phyloP scores from a whole-genome alignment of 441 rosid genomes.

The Gossypium lobatum region DNA sequence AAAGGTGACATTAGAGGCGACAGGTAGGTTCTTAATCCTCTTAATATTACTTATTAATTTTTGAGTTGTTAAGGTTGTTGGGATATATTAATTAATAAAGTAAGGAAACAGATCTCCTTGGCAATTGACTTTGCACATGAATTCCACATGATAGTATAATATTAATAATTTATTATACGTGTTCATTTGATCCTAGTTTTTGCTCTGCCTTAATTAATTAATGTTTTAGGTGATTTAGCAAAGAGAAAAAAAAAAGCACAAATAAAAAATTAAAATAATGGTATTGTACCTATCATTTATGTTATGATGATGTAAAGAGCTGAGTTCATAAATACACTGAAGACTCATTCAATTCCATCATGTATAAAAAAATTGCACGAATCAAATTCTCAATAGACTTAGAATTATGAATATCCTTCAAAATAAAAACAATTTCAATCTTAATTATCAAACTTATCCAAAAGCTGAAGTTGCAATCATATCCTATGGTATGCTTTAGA shows the following conservation, averaged over 20 bases:
- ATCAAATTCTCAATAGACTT: too few relatives aligned
- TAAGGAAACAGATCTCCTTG: not conserved
- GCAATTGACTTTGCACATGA: not conserved
- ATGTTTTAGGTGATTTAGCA: constrained; percentile 3
- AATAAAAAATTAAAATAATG: not conserved
- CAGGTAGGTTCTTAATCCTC: too few relatives aligned
- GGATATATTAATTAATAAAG: not conserved
- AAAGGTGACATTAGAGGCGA: too few relatives aligned
- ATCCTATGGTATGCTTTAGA: not conserved
- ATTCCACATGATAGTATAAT: not conserved
- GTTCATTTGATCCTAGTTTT: not conserved
- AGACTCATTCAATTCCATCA: too few relatives aligned
- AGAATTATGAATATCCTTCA: too few relatives aligned
- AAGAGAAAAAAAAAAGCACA: not conserved
- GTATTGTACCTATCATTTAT: not conserved
- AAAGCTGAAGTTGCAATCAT: not conserved
- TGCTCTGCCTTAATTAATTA: not conserved
- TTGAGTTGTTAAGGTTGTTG: not conserved
- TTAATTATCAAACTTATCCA: not conserved
- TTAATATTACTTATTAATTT: not conserved
- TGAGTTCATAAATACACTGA: too few relatives aligned
- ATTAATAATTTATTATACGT: not conserved
- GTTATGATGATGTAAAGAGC: too few relatives aligned
- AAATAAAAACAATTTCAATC: not conserved
- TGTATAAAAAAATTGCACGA: too few relatives aligned